Evolutionary conservation across 2,329 filamentous ascomycete species (phyloP).

Genomic region (Metarhizium sp.): DNA sequence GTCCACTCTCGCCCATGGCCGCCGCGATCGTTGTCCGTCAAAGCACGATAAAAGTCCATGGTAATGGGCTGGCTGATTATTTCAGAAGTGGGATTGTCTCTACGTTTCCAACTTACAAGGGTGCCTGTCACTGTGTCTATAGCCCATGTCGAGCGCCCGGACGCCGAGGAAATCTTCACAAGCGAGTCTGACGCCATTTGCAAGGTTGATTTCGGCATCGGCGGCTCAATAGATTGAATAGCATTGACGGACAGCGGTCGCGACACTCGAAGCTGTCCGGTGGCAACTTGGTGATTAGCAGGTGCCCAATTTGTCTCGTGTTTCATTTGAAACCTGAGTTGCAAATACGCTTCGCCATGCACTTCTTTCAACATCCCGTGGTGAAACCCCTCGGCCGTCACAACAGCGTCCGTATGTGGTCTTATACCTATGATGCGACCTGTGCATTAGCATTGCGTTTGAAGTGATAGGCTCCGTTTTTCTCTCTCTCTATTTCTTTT

Average conservation of each 20-base stretch:
- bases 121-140: constrained; percentile 34
- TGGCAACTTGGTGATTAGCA: constrained; percentile 41
- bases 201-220: constrained; percentile 15
- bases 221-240: constrained; percentile 8
- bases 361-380: constrained; percentile 13
- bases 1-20: constrained; percentile 50
- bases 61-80: constrained; percentile 34
- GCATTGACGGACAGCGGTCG: constrained; percentile 20
- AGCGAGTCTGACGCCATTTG: constrained; percentile 6
- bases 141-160: constrained; percentile 29
- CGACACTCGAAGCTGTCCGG: constrained; percentile 34
- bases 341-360: constrained; percentile 35
- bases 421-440: constrained; percentile 24
- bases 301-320: constrained; percentile 40
- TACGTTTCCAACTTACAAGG: constrained; percentile 31
- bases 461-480: not conserved
- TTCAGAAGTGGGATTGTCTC: constrained; percentile 19
- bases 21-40: constrained; percentile 56
- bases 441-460: not conserved
- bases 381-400: constrained; percentile 24
- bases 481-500: too few species aligned
- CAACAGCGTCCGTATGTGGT: constrained; percentile 28
- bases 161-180: constrained; percentile 25
- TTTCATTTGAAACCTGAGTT: constrained; percentile 35
- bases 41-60: constrained; percentile 53